Conservation (phyloP, 371 early-diverging fungal genomes). For the Gilbertella persicaria region DNA sequence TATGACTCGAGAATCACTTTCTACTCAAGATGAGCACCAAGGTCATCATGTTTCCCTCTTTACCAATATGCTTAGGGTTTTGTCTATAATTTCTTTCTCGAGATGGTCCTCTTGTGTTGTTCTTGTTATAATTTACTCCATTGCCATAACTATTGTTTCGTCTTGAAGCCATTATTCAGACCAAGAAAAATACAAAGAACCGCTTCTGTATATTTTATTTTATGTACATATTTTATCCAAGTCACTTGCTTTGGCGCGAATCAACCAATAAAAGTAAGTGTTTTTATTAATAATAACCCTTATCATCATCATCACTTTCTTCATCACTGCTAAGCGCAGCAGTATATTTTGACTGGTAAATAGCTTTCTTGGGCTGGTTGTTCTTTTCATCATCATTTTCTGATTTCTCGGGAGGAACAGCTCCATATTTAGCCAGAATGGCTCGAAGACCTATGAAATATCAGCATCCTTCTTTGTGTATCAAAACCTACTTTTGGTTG, state of each 20-base stretch:
- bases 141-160: conserved; percentile 9
- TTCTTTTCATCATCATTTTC: conserved; percentile 20
- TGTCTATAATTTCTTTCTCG: conserved; percentile 16
- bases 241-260: too few species aligned
- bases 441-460: conserved; percentile 38
- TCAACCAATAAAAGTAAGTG: too few species aligned
- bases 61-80: neutral
- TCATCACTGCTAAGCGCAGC: conserved; percentile 65
- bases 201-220: too few species aligned
- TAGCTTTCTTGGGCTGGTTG: conserved; percentile 30
- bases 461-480: neutral
- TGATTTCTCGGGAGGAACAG: conserved; percentile 43
- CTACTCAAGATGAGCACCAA: too few species aligned
- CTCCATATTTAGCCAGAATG: conserved; percentile 39
- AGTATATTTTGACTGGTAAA: conserved; percentile 50
- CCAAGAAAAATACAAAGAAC: neutral
- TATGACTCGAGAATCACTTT: conserved; percentile 32
- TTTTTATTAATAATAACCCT: conserved; percentile 50
- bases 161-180: conserved; percentile 15
- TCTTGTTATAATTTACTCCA: conserved; percentile 3
- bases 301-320: conserved; percentile 50
- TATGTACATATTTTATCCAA: too few species aligned
- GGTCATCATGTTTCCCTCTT: neutral
- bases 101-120: conserved; percentile 3
- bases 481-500: conserved; percentile 56